Evolutionary conservation across 1,284 basidiomycete genomes (phyloP).

Genomic region (Austroboletus niveus): DNA sequence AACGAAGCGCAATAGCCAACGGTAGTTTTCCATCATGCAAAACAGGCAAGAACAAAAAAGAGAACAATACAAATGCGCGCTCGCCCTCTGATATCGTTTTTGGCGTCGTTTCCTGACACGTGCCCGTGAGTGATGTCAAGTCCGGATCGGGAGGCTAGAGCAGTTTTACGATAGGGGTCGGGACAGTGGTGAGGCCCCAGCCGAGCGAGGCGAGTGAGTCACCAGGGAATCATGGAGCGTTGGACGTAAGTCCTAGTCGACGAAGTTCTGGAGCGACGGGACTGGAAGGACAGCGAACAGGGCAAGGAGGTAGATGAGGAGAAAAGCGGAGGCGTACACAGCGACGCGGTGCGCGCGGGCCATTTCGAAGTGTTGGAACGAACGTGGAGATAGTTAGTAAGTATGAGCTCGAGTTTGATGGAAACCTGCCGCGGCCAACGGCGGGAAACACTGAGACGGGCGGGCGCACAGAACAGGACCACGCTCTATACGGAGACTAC

Average conservation of each 20-base stretch:
- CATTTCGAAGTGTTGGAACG: neutral
- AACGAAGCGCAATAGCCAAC: too few species aligned
- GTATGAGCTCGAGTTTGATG: too few species aligned
- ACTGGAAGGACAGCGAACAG: neutral
- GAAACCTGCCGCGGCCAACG: too few species aligned
- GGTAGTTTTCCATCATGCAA: too few species aligned
- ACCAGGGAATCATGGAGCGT: slow-evolving; percentile 60
- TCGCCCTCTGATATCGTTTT: slow-evolving; percentile 58
- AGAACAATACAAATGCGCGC: too few species aligned
- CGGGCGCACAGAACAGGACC: too few species aligned
- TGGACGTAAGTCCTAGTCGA: neutral
- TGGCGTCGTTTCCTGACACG: slow-evolving; percentile 59
- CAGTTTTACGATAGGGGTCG: slow-evolving; percentile 69
- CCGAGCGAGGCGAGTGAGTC: slow-evolving; percentile 72
- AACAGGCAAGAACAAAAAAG: too few species aligned
- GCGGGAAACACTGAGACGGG: too few species aligned
- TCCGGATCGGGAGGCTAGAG: slow-evolving; percentile 35
- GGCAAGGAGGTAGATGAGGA: neutral
- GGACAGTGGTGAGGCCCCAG: slow-evolving; percentile 69
- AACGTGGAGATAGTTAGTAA: too few species aligned
- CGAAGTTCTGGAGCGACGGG: neutral
- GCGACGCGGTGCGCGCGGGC: too few species aligned
- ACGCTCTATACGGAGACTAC: too few species aligned
- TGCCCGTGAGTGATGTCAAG: neutral
- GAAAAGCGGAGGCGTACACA: neutral